Evolutionary conservation across 2,329 filamentous ascomycete genomes (phyloP), one percentile per base, ranked within the genome.

Genomic region (Epichloe festucae): DNA sequence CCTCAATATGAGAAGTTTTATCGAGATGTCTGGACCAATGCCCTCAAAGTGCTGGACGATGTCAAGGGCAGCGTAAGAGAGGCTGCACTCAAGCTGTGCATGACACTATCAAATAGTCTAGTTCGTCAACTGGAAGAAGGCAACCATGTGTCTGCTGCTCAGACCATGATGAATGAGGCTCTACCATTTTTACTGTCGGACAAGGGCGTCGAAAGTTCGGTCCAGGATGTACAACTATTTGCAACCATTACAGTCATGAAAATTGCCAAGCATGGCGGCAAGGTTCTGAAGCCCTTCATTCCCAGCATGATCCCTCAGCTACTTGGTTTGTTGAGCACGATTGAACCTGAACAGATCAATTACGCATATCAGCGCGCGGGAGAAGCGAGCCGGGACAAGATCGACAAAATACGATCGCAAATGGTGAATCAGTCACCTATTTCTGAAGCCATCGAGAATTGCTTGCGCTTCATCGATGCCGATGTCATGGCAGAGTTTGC

Each of bases 11-110:
- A 91, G 59, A 81, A 81, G 53, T 90, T 93, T 62, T 85, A 97
- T 48, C 78, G 84, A 50, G 79, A 89, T 19, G 89, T 97, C 47
- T 96, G 93, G 85, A 79, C 78, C 11, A 81, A 85, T 31, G 85
- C 89, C 0, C 85, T 97, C 66, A 94, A 89, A 62, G 89, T 98
- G 0, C 74, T 97, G 5, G 93, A 98, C 65, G 93, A 98, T 65
- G 94, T 97, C 66, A 98, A 98, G 65, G 85, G 85, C 7, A 89
- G 85, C 1, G 93, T 98, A 4, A 79, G 93, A 49, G 75, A 78
- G 38, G 86, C 89, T 1, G 93, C 93, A 1, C 76, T 89, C 45
- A 82, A 83, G 54, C 76, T 98, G 4, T 95, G 90, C 60, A 84
- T 90, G 64, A 81, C 83, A 0, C 74, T 98, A 38, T 94, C 89